Percentiles rank a stretch among this genome's conserved stretches.
These are phyloP conservation scores for Leccinum incarnatum DNA, from an alignment of 768 basidiomycete species.

Conservation along the genomic window DNA sequence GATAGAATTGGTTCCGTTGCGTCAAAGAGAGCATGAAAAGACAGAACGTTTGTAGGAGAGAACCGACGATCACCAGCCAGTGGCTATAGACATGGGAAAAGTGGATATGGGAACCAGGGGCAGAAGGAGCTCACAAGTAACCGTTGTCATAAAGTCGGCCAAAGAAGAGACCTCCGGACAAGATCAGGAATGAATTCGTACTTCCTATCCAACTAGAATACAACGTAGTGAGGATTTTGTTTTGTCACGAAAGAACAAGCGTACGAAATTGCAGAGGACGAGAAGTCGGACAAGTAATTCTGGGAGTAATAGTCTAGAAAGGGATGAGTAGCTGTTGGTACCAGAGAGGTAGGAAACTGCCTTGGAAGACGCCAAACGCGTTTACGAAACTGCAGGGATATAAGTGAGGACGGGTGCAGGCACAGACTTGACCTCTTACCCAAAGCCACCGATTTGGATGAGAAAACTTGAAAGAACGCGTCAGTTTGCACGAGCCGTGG, in stretches of 20 bases:
- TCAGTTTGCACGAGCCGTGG: not conserved
- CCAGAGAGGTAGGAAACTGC: conserved; percentile 5
- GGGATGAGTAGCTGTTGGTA: not conserved
- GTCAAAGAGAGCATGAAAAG: conserved; percentile 46
- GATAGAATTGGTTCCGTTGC: conserved; percentile 31
- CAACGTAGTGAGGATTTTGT: not conserved
- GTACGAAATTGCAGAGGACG: conserved; percentile 38
- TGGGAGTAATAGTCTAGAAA: conserved; percentile 38
- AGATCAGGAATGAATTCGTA: conserved; percentile 42
- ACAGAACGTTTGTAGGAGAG: conserved; percentile 40
- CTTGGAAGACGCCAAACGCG: conserved; percentile 43
- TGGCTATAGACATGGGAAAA: conserved; percentile 28
- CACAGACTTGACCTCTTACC: conserved; percentile 18
- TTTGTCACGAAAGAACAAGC: conserved; percentile 4
- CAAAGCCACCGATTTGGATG: conserved; percentile 38
- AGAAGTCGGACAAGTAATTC: conserved; percentile 33
- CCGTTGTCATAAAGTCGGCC: conserved; percentile 53
- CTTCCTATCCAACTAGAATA: conserved; percentile 45
- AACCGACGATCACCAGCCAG: conserved; percentile 43
- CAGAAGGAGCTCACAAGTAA: conserved; percentile 39
- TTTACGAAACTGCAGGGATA: conserved; percentile 27
- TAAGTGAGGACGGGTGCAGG: not conserved
- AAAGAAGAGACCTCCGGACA: conserved; percentile 44
- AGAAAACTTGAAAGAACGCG: conserved; percentile 25
- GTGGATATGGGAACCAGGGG: not conserved